Evolutionary conservation across 805 yeast genomes (phyloP).

Genomic region (Wickerhamiella musiphila): DNA sequence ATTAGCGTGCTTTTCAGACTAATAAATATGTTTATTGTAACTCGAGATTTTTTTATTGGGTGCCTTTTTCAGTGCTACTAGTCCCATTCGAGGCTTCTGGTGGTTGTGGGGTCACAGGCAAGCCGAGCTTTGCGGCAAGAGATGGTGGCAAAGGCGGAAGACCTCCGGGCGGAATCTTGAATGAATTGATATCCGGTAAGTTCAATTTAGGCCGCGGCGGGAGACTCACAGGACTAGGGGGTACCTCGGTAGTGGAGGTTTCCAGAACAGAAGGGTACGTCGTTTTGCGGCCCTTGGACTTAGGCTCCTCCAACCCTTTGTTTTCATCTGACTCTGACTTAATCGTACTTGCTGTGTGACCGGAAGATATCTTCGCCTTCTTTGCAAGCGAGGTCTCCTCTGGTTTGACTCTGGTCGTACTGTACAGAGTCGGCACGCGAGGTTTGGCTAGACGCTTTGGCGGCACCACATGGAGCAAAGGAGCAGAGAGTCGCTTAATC

Average conservation of each 20-base stretch:
- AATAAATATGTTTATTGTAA: slow-evolving; percentile 1
- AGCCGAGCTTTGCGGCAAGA: slow-evolving; percentile 3
- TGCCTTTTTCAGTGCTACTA: neutral
- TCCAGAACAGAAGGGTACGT: neutral
- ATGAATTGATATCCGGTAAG: slow-evolving; percentile 6
- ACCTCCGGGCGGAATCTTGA: slow-evolving; percentile 6
- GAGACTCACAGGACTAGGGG: neutral
- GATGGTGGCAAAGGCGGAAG: slow-evolving; percentile 12
- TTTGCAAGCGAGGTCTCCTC: neutral
- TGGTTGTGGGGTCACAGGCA: neutral
- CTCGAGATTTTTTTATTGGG: neutral
- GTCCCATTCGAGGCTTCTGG: neutral
- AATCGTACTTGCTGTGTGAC: too few species aligned
- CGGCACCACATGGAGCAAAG: slow-evolving; percentile 9
- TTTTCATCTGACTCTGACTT: too few species aligned
- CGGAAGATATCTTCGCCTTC: too few species aligned
- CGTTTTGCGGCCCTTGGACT: neutral
- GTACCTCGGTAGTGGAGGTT: neutral
- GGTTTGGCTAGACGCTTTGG: slow-evolving; percentile 8
- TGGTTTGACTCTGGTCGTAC: too few species aligned
- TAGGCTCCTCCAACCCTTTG: neutral
- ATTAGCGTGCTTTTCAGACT: too few species aligned
- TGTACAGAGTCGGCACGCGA: slow-evolving; percentile 5
- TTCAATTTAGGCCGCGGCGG: slow-evolving; percentile 4
- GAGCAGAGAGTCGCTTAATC: slow-evolving; percentile 11